Percentiles rank a stretch among this genome's conserved stretches.
Evolutionary conservation across 2,329 filamentous ascomycete species (phyloP).

Genomic region (Lasiodiplodia sp.): DNA sequence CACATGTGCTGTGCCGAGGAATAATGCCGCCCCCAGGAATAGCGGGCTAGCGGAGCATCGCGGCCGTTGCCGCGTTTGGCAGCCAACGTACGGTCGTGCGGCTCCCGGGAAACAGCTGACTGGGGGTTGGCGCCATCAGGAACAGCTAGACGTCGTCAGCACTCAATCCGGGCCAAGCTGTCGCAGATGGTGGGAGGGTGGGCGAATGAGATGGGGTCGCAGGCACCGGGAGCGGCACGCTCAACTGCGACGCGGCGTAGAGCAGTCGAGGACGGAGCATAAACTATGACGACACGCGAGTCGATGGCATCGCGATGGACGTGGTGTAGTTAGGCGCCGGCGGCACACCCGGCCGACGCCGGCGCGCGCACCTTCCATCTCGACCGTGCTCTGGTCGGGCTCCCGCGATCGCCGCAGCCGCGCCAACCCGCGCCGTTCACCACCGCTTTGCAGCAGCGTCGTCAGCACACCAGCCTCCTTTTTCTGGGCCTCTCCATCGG

Average conservation of each 20-base stretch:
- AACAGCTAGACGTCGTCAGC: background rate
- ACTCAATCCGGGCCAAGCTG: background rate
- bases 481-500: background rate
- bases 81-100: background rate
- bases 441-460: background rate
- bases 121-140: background rate
- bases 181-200: background rate
- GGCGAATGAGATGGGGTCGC: background rate
- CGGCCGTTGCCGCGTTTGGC: slow-evolving; percentile 5
- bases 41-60: slow-evolving; percentile 8
- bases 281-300: slow-evolving; percentile 12
- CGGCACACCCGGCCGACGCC: slow-evolving; percentile 1
- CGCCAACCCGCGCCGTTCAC: background rate
- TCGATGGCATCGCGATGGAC: slow-evolving; percentile 2
- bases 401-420: slow-evolving; percentile 17
- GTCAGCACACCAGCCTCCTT: slow-evolving; percentile 10
- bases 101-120: slow-evolving; percentile 1
- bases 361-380: background rate
- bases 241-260: background rate
- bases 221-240: background rate
- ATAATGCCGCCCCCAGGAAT: background rate
- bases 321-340: slow-evolving; percentile 2
- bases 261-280: background rate
- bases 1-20: background rate
- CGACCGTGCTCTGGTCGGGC: slow-evolving; percentile 4